Evolutionary conservation across 176 grass and related monocot species (phyloP).

Genomic region (Stipa capillata): DNA sequence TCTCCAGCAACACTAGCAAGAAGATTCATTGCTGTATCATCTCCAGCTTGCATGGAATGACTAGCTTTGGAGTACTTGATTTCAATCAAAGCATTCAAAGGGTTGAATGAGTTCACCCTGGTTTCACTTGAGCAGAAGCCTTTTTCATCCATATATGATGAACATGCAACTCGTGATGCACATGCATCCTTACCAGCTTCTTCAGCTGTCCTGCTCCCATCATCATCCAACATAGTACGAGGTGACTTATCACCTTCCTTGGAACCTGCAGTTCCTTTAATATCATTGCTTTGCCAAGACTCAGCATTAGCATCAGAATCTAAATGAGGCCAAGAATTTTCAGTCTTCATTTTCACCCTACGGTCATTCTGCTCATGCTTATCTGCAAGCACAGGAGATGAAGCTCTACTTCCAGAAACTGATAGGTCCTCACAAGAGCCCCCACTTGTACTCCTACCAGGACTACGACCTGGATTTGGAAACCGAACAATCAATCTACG

Average conservation of each 20-base stretch:
- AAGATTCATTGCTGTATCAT: slow-evolving; percentile 86
- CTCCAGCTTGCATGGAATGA: slow-evolving; percentile 54
- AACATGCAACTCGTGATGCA: slow-evolving; percentile 31
- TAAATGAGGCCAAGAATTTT: slow-evolving; percentile 30
- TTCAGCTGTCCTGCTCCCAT: slow-evolving; percentile 34
- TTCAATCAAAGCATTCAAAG: slow-evolving; percentile 92
- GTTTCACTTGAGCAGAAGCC: slow-evolving; percentile 24
- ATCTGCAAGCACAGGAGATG: slow-evolving; percentile 43
- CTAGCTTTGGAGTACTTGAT: slow-evolving; percentile 66
- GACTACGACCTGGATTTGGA: slow-evolving; percentile 63
- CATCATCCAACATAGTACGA: slow-evolving; percentile 36
- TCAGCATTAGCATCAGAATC: slow-evolving; percentile 40
- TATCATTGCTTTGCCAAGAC: slow-evolving; percentile 53
- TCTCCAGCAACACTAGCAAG: slow-evolving; percentile 93
- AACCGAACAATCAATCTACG: slow-evolving; percentile 64
- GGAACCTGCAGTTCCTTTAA: slow-evolving; percentile 43
- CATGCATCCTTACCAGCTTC: slow-evolving; percentile 39
- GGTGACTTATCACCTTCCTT: slow-evolving; percentile 58
- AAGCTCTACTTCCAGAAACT: slow-evolving; percentile 37
- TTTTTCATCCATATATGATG: slow-evolving; percentile 46
- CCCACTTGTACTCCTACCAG: slow-evolving; percentile 48
- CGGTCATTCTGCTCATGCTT: slow-evolving; percentile 62
- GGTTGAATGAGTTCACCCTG: slow-evolving; percentile 53
- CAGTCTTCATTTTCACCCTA: slow-evolving; percentile 51
- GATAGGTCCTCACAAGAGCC: slow-evolving; percentile 58